phyloP scores from a whole-genome alignment of 179 eudicot species.

The Carnegiea gigantea region DNA sequence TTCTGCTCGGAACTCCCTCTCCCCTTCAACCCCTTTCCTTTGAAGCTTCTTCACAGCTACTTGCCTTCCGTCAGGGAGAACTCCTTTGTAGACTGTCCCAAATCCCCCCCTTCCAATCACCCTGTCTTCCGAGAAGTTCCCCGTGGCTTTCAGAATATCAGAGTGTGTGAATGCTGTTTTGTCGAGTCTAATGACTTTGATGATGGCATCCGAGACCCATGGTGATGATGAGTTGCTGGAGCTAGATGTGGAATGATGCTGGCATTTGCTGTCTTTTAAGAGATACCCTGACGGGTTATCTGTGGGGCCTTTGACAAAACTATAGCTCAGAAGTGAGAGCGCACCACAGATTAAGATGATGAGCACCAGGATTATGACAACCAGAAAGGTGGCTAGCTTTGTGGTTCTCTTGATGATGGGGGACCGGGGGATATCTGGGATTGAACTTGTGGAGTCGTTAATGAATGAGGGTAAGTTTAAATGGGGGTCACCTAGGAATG shows the following conservation, averaged over 20 bases:
- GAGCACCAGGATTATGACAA: conserved; percentile 47
- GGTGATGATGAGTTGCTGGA: conserved; percentile 51
- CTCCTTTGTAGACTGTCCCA: conserved; percentile 78
- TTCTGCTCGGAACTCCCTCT: conserved; percentile 79
- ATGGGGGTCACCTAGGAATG: conserved; percentile 71
- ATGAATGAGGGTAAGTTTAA: conserved; percentile 55
- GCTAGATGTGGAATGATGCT: conserved; percentile 19
- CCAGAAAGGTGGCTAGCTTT: conserved; percentile 36
- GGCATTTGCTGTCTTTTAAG: conserved; percentile 32
- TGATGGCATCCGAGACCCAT: conserved; percentile 55
- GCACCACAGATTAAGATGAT: conserved; percentile 54
- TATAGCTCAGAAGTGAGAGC: conserved; percentile 46
- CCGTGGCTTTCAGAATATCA: conserved; percentile 76
- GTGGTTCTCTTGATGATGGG: conserved; percentile 15
- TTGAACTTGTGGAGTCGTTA: conserved; percentile 27
- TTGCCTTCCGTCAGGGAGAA: conserved; percentile 77
- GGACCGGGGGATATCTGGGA: not conserved
- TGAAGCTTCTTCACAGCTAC: conserved; percentile 90
- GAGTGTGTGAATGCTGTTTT: conserved; percentile 71
- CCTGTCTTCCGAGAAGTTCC: conserved; percentile 62
- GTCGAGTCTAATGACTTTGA: conserved; percentile 72
- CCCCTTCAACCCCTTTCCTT: conserved; percentile 78
- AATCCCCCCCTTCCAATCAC: conserved; percentile 84
- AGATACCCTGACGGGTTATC: conserved; percentile 31
- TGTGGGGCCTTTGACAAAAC: conserved; percentile 32